Evolutionary conservation across 164 flowering plant genomes (phyloP).

Genomic region (Akebia trifoliata): DNA sequence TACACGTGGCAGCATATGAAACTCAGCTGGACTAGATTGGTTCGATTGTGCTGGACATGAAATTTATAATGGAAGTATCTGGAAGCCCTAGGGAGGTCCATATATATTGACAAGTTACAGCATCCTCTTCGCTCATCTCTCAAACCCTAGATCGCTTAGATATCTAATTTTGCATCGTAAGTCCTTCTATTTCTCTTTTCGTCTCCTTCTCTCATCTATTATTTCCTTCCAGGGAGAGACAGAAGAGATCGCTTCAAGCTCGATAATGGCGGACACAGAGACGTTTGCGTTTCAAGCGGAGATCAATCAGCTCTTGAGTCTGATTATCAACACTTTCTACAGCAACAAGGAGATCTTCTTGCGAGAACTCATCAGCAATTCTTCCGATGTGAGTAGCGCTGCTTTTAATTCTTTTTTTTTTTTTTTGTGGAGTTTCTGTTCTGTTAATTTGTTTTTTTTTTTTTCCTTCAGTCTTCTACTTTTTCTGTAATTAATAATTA

Average conservation of each 20-base stretch:
- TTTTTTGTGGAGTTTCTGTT: neutral
- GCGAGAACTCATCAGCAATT: constrained; percentile 14
- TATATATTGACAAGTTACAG: neutral
- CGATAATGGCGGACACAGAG: constrained; percentile 9
- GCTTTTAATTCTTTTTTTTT: neutral
- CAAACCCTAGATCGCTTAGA: neutral
- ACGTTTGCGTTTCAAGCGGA: constrained; percentile 12
- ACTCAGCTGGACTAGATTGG: too few relatives aligned
- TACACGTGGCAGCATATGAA: neutral
- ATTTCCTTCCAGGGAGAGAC: neutral
- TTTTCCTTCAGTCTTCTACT: neutral
- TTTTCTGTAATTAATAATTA: neutral
- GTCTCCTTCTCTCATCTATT: neutral
- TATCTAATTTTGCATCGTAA: too few relatives aligned
- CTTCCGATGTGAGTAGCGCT: constrained; percentile 12
- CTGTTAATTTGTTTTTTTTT: neutral
- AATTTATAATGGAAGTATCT: constrained; percentile 7
- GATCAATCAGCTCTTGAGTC: constrained; percentile 14
- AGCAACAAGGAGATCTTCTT: constrained; percentile 15
- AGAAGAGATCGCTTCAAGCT: neutral
- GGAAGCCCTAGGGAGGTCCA: constrained; percentile 5
- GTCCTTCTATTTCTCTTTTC: neutral
- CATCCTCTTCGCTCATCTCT: neutral
- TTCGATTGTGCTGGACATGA: neutral
- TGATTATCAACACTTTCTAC: constrained; percentile 15